A percentile compares a stretch with the other conserved stretches of the same genome.
Evolutionary conservation across 2,329 filamentous ascomycete species (phyloP).

Genomic region (Cladosporium sphaerospermum): DNA sequence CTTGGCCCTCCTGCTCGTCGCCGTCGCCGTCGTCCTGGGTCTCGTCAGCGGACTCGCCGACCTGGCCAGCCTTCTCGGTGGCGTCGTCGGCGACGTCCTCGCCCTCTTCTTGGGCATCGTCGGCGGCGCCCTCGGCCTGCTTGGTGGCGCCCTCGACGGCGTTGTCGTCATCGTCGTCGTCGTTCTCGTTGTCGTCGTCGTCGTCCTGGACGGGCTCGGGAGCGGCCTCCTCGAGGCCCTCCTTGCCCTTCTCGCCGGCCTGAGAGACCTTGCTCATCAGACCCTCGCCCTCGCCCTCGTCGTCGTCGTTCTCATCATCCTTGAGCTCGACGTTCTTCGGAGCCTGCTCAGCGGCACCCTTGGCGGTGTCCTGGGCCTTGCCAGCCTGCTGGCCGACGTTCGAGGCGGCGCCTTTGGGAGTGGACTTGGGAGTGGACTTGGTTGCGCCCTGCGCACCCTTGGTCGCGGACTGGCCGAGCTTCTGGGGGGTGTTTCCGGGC

Average conservation of each 20-base stretch:
- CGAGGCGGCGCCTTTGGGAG: not conserved
- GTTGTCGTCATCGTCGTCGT: conserved; percentile 35
- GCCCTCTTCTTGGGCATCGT: conserved; percentile 31
- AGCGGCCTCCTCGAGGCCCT: conserved; percentile 40
- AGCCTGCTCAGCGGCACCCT: conserved; percentile 31
- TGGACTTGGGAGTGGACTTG: conserved; percentile 25
- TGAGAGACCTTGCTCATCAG: conserved; percentile 43
- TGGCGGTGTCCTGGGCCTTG: conserved; percentile 34
- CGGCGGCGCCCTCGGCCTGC: conserved; percentile 39
- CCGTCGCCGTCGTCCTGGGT: conserved; percentile 22
- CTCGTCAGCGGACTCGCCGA: conserved; percentile 29
- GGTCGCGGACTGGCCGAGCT: conserved; percentile 35
- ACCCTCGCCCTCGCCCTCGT: conserved; percentile 30
- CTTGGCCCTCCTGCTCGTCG: conserved; percentile 23
- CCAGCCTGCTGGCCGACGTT: conserved; percentile 21
- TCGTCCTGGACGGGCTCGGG: conserved; percentile 42
- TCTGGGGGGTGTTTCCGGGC: conserved; percentile 31
- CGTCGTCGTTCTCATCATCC: conserved; percentile 31
- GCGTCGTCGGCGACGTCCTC: conserved; percentile 36
- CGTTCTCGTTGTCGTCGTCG: conserved; percentile 34
- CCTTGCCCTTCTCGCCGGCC: conserved; percentile 38
- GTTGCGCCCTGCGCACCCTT: conserved; percentile 8
- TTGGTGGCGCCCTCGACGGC: conserved; percentile 33
- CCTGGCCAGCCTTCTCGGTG: conserved; percentile 37
- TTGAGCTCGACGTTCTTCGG: conserved; percentile 31